Evolutionary conservation across 2,329 filamentous ascomycete genomes (phyloP).

Genomic region (Lachnellula hyalina): DNA sequence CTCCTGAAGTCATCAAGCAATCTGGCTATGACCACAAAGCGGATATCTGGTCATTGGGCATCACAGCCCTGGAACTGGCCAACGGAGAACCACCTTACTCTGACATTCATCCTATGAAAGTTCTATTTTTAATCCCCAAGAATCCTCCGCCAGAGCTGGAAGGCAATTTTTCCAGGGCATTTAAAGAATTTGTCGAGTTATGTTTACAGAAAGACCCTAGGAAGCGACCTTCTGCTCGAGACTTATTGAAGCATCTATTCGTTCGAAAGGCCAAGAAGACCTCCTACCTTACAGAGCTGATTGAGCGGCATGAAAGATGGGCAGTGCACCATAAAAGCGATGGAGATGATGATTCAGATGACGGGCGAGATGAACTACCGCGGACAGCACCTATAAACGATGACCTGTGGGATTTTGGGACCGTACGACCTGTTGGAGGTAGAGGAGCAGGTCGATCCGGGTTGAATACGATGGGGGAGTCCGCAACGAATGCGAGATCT

Average conservation of each 20-base stretch:
- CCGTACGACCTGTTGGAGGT: conserved; percentile 73
- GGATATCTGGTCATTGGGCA: conserved; percentile 95
- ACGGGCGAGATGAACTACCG: conserved; percentile 41
- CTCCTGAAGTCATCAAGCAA: conserved; percentile 96
- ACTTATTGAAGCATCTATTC: conserved; percentile 85
- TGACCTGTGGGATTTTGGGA: conserved; percentile 98
- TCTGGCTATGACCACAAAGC: conserved; percentile 97
- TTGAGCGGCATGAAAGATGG: conserved; percentile 87
- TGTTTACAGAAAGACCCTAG: conserved; percentile 86
- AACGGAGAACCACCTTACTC: conserved; percentile 91
- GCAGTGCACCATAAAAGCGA: conserved; percentile 72
- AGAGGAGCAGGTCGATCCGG: conserved; percentile 56
- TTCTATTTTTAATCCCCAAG: conserved; percentile 92
- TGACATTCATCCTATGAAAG: conserved; percentile 98
- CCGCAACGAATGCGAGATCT: conserved; percentile 70
- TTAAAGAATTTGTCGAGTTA: conserved; percentile 78
- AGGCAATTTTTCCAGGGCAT: conserved; percentile 74
- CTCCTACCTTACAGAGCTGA: conserved; percentile 92
- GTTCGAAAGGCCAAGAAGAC: conserved; percentile 90
- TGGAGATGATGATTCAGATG: conserved; percentile 54
- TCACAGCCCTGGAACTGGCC: conserved; percentile 87
- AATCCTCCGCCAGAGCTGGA: conserved; percentile 80
- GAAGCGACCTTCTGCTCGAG: conserved; percentile 80
- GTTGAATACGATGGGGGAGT: conserved; percentile 71
- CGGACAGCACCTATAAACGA: conserved; percentile 55